Percentiles rank a stretch among this genome's conserved stretches.
Evolutionary conservation across 257 asterid genomes (phyloP).

Genomic region (Rehmannia glutinosa): DNA sequence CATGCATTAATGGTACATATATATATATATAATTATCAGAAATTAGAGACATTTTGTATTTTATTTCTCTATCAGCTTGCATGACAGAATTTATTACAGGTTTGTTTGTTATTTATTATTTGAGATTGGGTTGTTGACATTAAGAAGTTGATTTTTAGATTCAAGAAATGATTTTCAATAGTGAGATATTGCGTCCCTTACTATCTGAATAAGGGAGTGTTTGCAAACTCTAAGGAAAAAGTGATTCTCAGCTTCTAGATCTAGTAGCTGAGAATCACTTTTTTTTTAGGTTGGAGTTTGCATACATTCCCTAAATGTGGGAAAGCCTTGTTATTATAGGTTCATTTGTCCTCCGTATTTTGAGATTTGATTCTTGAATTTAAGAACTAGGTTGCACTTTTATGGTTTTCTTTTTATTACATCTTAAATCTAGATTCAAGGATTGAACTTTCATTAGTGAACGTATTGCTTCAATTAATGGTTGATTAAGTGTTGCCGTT

Average conservation of each 20-base stretch:
- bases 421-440: constrained; percentile 3
- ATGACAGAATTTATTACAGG: neutral
- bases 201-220: too few species aligned
- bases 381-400: neutral
- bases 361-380: constrained; percentile 3
- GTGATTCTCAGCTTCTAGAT: too few species aligned
- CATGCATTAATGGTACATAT: neutral
- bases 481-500: neutral
- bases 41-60: too few species aligned
- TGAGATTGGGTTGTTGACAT: neutral
- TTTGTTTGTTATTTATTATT: neutral
- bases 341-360: neutral
- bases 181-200: too few species aligned
- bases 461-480: neutral
- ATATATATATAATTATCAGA: neutral
- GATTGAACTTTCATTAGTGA: neutral
- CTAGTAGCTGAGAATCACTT: too few species aligned
- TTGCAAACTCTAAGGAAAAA: too few species aligned
- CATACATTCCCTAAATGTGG: too few species aligned
- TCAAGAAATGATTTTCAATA: neutral
- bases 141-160: neutral
- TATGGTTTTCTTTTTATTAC: neutral
- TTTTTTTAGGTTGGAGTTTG: too few species aligned
- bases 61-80: too few species aligned
- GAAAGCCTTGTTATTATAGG: neutral